Conservation (phyloP, 768 basidiomycete genomes). For the Ephemerocybe angulata region DNA sequence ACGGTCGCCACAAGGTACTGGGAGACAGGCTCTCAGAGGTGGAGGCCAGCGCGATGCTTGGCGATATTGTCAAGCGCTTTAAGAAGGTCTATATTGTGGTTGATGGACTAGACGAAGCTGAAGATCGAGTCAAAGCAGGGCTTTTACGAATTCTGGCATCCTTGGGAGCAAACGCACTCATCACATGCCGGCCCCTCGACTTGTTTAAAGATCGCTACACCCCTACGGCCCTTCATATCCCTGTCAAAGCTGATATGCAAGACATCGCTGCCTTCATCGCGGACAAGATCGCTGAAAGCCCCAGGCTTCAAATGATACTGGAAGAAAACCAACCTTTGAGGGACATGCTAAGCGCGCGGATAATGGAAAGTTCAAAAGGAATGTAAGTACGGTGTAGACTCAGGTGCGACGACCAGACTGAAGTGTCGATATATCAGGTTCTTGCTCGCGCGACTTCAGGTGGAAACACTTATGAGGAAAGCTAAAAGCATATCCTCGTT, state of each 20-base stretch:
- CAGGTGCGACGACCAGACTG: background rate
- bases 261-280: background rate
- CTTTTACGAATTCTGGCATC: no score
- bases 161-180: no score
- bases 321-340: background rate
- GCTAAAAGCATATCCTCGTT: no score
- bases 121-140: no score
- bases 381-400: background rate
- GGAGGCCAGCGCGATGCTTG: no score
- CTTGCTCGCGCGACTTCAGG: background rate
- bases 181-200: no score
- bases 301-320: background rate
- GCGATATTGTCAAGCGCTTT: no score
- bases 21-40: no score
- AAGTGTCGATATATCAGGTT: background rate
- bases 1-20: no score
- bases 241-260: background rate
- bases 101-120: no score
- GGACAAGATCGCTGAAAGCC: background rate
- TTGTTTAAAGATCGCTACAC: no score
- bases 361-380: background rate
- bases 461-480: background rate
- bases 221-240: background rate
- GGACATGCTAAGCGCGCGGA: background rate
- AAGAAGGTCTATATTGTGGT: no score